Percentiles rank a stretch among this genome's conserved stretches.
Evolutionary conservation across 495 filamentous ascomycete species (phyloP).

Genomic region (Tuber umbilicatum): DNA sequence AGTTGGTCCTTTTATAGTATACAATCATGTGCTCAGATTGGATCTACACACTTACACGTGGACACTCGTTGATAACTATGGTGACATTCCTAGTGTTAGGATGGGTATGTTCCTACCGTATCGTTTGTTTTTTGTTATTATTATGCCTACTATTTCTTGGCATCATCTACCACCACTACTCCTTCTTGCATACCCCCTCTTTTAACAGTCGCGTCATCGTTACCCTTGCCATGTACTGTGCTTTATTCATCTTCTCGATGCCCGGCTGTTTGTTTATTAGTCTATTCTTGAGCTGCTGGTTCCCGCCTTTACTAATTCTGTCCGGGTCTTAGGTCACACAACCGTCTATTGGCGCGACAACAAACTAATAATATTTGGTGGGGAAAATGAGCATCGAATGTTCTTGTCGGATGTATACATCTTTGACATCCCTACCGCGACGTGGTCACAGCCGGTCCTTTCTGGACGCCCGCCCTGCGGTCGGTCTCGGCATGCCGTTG

Average conservation of each 20-base stretch:
- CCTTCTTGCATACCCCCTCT: background rate
- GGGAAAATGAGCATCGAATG: constrained; percentile 93
- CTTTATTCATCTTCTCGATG: background rate
- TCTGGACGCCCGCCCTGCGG: constrained; percentile 77
- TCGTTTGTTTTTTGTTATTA: constrained; percentile 15
- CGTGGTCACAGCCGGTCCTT: constrained; percentile 88
- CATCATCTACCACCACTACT: constrained; percentile 5
- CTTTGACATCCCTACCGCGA: constrained; percentile 84
- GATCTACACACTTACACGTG: constrained; percentile 82
- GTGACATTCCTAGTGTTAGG: constrained; percentile 92
- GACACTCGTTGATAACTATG: constrained; percentile 96
- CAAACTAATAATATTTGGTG: constrained; percentile 91
- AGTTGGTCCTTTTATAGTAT: constrained; percentile 55
- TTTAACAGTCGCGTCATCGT: background rate
- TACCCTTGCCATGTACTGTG: background rate
- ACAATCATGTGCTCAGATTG: constrained; percentile 89
- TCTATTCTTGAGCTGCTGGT: background rate
- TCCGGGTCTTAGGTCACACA: constrained; percentile 64
- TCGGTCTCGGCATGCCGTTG: constrained; percentile 83
- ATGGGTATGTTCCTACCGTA: constrained; percentile 65
- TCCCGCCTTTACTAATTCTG: constrained; percentile 15
- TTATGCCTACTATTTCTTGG: constrained; percentile 15
- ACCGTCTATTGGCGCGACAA: constrained; percentile 90
- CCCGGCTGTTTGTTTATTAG: background rate
- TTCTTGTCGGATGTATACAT: constrained; percentile 94